phyloP scores from a whole-genome alignment of 2,329 filamentous ascomycete genomes.

The Aspergillus texensis region DNA sequence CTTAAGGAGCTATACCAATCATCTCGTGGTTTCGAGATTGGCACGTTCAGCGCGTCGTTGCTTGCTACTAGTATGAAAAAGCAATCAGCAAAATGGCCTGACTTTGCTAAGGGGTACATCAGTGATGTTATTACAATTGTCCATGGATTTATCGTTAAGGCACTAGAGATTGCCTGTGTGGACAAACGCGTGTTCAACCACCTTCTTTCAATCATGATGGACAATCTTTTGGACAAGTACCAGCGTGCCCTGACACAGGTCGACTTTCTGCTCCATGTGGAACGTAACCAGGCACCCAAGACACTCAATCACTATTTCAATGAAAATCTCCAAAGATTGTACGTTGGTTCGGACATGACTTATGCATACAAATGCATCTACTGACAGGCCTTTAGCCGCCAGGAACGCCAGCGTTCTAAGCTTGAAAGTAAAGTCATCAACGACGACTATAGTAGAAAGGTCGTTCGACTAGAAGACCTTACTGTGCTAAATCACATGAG shows the following conservation, averaged over 20 bases:
- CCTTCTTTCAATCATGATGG: slow-evolving; percentile 50
- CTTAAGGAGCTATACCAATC: slow-evolving; percentile 47
- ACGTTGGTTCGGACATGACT: slow-evolving; percentile 8
- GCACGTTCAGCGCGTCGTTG: slow-evolving; percentile 46
- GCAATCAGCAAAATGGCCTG: slow-evolving; percentile 59
- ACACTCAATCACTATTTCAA: slow-evolving; percentile 59
- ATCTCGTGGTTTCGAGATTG: slow-evolving; percentile 59
- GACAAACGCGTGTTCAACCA: slow-evolving; percentile 48
- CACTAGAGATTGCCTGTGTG: slow-evolving; percentile 48
- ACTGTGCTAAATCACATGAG: slow-evolving; percentile 12
- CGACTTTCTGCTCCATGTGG: slow-evolving; percentile 56
- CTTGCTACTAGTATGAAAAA: slow-evolving; percentile 50
- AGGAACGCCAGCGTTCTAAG: neutral
- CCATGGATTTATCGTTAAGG: slow-evolving; percentile 54
- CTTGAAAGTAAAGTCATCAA: neutral
- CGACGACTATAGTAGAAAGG: neutral
- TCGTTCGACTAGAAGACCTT: neutral
- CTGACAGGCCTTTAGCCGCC: neutral
- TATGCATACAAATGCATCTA: neutral
- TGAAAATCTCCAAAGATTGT: slow-evolving; percentile 46
- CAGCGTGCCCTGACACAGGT: slow-evolving; percentile 52
- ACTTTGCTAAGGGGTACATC: slow-evolving; percentile 53
- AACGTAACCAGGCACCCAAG: slow-evolving; percentile 48
- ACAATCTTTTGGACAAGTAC: slow-evolving; percentile 53
- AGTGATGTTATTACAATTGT: slow-evolving; percentile 55